Conservation (phyloP, 1,139 yeast genomes). For the Suhomyces coccinellae region DNA sequence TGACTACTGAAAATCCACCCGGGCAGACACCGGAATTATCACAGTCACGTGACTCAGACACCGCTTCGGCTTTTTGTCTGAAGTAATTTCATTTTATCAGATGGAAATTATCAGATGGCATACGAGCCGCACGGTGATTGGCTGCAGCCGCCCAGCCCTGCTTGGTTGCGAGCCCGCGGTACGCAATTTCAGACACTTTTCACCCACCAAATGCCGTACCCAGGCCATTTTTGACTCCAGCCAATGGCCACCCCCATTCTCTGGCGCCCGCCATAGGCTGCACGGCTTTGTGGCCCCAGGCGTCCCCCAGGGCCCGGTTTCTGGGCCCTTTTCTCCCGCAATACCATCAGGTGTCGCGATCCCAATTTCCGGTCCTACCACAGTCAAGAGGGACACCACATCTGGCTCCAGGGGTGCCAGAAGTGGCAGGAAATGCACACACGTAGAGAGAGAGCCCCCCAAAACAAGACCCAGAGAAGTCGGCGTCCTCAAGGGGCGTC, state of each 20-base stretch:
- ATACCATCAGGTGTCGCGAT: neutral
- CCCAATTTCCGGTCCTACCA: neutral
- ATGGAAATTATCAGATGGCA: constrained; percentile 8
- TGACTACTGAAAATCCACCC: too few species aligned
- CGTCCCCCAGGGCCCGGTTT: neutral
- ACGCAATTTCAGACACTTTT: neutral
- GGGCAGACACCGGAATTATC: too few species aligned
- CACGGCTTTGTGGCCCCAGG: neutral
- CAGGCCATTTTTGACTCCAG: neutral
- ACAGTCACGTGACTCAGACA: too few species aligned
- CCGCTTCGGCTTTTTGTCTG: constrained; percentile 3
- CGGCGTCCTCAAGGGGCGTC: too few species aligned
- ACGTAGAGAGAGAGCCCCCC: too few species aligned
- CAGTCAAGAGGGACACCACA: neutral
- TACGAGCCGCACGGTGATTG: constrained; percentile 4
- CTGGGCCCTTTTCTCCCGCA: neutral
- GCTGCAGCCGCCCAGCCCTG: neutral
- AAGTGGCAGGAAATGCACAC: too few species aligned
- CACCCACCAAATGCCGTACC: neutral
- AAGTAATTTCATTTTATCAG: constrained; percentile 7
- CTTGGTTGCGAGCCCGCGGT: neutral
- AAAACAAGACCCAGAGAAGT: too few species aligned
- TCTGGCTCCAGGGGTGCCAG: too few species aligned
- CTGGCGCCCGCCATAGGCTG: neutral
- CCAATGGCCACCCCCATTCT: neutral